These are phyloP conservation scores for Prunus mira DNA, from an alignment of 306 rosid species.

Conservation along the genomic window DNA sequence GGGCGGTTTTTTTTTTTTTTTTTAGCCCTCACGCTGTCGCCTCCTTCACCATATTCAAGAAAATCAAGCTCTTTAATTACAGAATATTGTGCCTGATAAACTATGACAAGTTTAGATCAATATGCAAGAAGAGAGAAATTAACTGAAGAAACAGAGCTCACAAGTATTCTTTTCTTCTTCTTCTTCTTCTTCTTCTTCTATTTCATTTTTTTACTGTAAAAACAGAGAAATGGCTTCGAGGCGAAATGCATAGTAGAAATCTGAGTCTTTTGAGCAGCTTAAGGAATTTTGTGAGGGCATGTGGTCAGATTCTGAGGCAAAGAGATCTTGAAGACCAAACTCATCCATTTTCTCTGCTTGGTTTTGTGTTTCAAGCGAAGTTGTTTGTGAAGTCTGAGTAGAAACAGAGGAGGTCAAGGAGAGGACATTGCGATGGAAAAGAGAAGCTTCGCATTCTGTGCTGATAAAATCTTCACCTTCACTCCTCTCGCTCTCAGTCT, in stretches of 20 bases:
- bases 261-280: constrained; percentile 23
- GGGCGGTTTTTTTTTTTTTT: too few species aligned
- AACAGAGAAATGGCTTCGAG: constrained; percentile 44
- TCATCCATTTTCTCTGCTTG: constrained; percentile 48
- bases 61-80: too few species aligned
- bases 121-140: too few species aligned
- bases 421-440: constrained; percentile 39
- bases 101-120: too few species aligned
- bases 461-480: constrained; percentile 32
- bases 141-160: too few species aligned
- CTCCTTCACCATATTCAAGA: too few species aligned
- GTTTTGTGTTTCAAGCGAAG: neutral
- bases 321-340: constrained; percentile 59
- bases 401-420: constrained; percentile 29
- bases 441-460: constrained; percentile 69
- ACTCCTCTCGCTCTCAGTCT: constrained; percentile 7
- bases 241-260: constrained; percentile 31
- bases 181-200: too few species aligned
- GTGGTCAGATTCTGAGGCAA: constrained; percentile 60
- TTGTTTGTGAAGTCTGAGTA: constrained; percentile 11
- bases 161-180: too few species aligned
- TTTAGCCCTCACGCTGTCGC: too few species aligned
- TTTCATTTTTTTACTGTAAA: too few species aligned
- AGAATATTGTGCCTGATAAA: too few species aligned
- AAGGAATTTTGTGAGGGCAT: constrained; percentile 37